A percentile compares a stretch with the other conserved stretches of the same genome.
Conservation (phyloP, 208 protist genomes). For the Leptomonas seymouri region DNA sequence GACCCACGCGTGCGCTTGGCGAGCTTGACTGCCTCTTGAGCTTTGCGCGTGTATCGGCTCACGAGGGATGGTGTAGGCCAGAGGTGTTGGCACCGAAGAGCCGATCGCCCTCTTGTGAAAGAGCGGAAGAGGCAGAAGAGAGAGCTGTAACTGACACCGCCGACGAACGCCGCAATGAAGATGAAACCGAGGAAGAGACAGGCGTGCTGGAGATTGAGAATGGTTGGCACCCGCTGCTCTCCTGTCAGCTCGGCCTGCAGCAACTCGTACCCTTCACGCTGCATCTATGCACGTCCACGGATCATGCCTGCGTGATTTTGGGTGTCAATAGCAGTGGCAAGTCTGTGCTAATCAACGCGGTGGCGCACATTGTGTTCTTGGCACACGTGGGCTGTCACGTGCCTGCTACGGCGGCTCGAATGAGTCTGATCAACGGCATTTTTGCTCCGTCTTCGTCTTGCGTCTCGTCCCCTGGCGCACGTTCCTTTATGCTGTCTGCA, state of each 20-base stretch:
- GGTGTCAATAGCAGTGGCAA: slow-evolving; percentile 93
- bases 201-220: slow-evolving; percentile 60
- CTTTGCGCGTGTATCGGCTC: slow-evolving; percentile 65
- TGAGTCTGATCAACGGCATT: slow-evolving; percentile 65
- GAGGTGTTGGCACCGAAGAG: slow-evolving; percentile 11
- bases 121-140: background rate
- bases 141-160: background rate
- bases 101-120: background rate
- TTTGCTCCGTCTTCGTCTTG: slow-evolving; percentile 34
- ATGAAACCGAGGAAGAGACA: slow-evolving; percentile 5
- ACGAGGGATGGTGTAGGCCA: slow-evolving; percentile 71
- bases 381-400: slow-evolving; percentile 95
- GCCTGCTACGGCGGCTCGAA: slow-evolving; percentile 59
- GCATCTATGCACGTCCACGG: slow-evolving; percentile 20
- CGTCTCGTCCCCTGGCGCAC: background rate
- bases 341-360: slow-evolving; percentile 91
- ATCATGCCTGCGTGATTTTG: slow-evolving; percentile 75
- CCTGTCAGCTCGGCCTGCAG: slow-evolving; percentile 34
- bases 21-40: slow-evolving; percentile 82
- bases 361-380: slow-evolving; percentile 92
- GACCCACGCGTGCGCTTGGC: slow-evolving; percentile 47
- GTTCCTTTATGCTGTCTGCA: background rate
- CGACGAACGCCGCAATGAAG: background rate
- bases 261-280: slow-evolving; percentile 64
- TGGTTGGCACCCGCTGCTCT: slow-evolving; percentile 78